phyloP scores from a whole-genome alignment of 2,329 filamentous ascomycete genomes.

The Aureobasidium sp. region DNA sequence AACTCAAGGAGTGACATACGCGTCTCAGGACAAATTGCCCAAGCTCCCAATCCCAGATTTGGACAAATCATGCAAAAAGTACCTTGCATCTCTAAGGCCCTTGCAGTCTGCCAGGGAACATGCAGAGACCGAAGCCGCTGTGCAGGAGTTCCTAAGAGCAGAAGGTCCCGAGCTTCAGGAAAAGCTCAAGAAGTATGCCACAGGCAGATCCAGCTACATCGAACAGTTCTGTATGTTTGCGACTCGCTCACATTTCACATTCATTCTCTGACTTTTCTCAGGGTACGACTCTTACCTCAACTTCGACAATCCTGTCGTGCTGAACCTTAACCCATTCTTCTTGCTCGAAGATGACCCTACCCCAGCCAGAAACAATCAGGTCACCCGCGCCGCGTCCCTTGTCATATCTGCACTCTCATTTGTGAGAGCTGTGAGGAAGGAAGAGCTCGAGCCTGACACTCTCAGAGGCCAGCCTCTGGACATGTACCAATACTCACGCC shows the following conservation, averaged over 20 bases:
- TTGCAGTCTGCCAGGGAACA: constrained; percentile 77
- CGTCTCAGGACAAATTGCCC: constrained; percentile 77
- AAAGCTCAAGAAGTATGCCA: constrained; percentile 82
- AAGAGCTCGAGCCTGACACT: constrained; percentile 85
- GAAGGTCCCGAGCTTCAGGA: constrained; percentile 84
- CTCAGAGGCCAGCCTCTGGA: constrained; percentile 77
- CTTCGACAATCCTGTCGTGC: constrained; percentile 92
- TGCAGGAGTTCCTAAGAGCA: constrained; percentile 71
- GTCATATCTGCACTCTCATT: constrained; percentile 87
- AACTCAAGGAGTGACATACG: constrained; percentile 71
- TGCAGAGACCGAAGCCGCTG: constrained; percentile 70
- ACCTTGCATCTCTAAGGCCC: constrained; percentile 70
- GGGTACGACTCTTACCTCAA: constrained; percentile 99
- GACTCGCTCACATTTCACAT: constrained; percentile 26
- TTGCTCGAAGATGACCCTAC: constrained; percentile 95
- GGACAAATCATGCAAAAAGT: constrained; percentile 68
- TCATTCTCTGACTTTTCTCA: constrained; percentile 32
- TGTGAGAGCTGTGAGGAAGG: constrained; percentile 82
- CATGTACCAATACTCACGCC: constrained; percentile 96
- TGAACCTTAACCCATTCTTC: constrained; percentile 98
- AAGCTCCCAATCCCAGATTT: constrained; percentile 91
- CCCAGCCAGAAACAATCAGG: constrained; percentile 90
- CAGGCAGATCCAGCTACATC: constrained; percentile 89
- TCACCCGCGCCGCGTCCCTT: constrained; percentile 86
- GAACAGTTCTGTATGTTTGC: constrained; percentile 82